phyloP scores from a whole-genome alignment of 73 alveolate species.

The Paramecium tetraurelia region DNA sequence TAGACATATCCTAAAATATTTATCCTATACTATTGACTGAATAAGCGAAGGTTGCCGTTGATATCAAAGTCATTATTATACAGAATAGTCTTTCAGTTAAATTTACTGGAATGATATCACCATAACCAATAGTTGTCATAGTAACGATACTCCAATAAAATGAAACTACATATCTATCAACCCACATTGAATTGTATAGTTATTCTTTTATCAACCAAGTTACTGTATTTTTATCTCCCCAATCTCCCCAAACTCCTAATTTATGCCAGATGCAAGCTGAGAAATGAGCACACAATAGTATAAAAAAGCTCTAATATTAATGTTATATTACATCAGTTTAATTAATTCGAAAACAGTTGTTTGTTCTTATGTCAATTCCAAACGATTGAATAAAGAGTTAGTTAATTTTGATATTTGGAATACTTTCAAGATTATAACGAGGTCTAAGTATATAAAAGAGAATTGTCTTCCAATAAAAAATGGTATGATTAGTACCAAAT shows the following conservation, averaged over 20 bases:
- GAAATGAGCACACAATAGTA: conserved; percentile 13
- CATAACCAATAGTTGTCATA: conserved; percentile 61
- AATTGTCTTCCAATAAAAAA: neutral
- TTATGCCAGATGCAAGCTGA: conserved; percentile 12
- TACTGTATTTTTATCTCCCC: neutral
- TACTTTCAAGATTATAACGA: neutral
- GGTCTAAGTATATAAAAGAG: neutral
- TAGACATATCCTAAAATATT: conserved; percentile 18
- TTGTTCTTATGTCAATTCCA: neutral
- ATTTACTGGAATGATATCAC: conserved; percentile 62
- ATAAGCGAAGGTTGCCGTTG: conserved; percentile 50
- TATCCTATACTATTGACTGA: conserved; percentile 43
- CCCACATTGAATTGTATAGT: neutral
- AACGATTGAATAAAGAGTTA: neutral
- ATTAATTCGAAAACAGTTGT: neutral
- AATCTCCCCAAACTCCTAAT: neutral
- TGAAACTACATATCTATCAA: conserved; percentile 18
- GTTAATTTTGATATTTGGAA: neutral
- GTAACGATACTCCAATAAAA: conserved; percentile 59
- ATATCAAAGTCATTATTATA: conserved; percentile 30
- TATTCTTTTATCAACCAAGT: conserved; percentile 1
- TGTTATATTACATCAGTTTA: neutral
- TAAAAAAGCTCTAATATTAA: neutral
- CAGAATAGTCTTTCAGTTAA: conserved; percentile 54
- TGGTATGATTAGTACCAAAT: neutral